Conservation (phyloP, 495 filamentous ascomycete species). For the Endocarpon pusillum region DNA sequence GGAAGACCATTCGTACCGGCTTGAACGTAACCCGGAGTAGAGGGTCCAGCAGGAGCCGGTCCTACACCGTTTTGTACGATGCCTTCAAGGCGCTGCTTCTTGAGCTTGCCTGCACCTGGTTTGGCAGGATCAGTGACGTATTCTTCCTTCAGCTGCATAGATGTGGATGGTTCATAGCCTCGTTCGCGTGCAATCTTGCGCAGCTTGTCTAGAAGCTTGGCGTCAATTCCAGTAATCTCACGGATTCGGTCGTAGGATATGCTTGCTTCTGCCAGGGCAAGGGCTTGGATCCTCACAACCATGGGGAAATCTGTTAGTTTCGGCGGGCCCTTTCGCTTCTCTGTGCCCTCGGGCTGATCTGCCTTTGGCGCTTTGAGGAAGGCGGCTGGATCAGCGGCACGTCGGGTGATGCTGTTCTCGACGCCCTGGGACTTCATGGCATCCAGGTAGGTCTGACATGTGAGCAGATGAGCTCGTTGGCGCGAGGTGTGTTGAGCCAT, state of each 20-base stretch:
- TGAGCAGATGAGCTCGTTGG: conserved; percentile 1
- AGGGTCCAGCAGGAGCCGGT: too few species aligned
- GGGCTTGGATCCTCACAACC: neutral
- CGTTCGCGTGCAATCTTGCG: neutral
- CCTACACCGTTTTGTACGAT: too few species aligned
- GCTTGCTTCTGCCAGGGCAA: neutral
- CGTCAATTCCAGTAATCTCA: neutral
- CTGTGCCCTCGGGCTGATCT: too few species aligned
- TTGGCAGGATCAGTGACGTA: conserved; percentile 1
- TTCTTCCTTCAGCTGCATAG: neutral
- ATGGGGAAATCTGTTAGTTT: too few species aligned
- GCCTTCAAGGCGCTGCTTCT: too few species aligned
- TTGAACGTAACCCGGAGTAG: conserved; percentile 1
- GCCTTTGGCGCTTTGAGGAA: neutral
- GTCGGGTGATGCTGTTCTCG: conserved; percentile 1
- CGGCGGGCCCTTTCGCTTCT: neutral
- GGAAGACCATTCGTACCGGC: neutral
- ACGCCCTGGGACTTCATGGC: conserved; percentile 1
- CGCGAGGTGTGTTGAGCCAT: neutral
- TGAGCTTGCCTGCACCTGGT: too few species aligned
- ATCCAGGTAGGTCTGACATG: neutral
- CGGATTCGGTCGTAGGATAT: neutral
- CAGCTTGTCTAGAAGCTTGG: neutral
- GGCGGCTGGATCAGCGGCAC: neutral
- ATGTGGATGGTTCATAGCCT: neutral